Evolutionary conservation across 2,329 filamentous ascomycete species (phyloP).

Genomic region (Fusarium avenaceum): DNA sequence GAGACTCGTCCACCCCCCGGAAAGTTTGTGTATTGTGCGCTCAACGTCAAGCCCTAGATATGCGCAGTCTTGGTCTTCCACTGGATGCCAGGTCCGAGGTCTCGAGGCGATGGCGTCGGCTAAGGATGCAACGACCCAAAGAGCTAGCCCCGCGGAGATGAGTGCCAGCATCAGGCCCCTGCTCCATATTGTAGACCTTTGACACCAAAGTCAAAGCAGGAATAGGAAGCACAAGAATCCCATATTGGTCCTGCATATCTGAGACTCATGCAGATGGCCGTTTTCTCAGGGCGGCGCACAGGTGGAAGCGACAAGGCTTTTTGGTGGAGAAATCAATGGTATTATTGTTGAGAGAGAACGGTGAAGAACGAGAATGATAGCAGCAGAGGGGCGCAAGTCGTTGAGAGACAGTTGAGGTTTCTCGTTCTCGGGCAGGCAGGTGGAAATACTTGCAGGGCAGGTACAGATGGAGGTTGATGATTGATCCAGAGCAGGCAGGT

Average conservation of each 20-base stretch:
- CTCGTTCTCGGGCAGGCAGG: not conserved
- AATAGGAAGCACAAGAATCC: slow-evolving; percentile 9
- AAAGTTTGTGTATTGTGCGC: slow-evolving; percentile 8
- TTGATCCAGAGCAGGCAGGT: slow-evolving; percentile 6
- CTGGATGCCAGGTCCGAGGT: not conserved
- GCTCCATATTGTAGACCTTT: not conserved
- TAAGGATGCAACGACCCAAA: not conserved
- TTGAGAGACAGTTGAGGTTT: slow-evolving; percentile 5
- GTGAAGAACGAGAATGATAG: not conserved
- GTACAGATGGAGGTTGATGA: not conserved
- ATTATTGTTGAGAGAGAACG: slow-evolving; percentile 13
- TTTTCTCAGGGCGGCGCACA: slow-evolving; percentile 25
- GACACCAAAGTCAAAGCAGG: slow-evolving; percentile 7
- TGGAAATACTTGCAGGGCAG: not conserved
- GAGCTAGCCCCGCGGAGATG: not conserved
- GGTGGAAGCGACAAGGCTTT: slow-evolving; percentile 17
- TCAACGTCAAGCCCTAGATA: slow-evolving; percentile 25
- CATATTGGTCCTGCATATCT: slow-evolving; percentile 15
- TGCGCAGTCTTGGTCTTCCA: not conserved
- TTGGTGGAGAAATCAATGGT: slow-evolving; percentile 29
- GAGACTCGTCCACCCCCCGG: slow-evolving; percentile 16
- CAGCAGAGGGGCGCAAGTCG: not conserved
- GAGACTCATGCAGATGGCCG: slow-evolving; percentile 28
- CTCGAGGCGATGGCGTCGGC: not conserved
- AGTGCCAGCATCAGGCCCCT: not conserved